These are phyloP conservation scores for Citrus unshiu DNA, from an alignment of 345 rosid species.

Conservation along the genomic window DNA sequence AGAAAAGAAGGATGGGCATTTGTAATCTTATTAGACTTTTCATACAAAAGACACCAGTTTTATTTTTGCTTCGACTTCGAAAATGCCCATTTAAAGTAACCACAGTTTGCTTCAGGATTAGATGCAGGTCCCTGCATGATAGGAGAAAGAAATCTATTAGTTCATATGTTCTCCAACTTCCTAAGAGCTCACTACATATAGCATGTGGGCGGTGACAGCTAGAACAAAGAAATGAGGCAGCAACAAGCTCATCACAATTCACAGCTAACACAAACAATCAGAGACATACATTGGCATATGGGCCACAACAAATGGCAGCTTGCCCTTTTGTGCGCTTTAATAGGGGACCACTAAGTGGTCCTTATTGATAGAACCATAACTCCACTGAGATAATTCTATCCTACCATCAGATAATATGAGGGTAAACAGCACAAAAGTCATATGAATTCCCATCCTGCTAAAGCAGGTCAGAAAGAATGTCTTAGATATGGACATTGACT, in stretches of 20 bases:
- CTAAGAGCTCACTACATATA: neutral
- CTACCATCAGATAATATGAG: neutral
- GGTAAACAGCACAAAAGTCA: neutral
- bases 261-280: neutral
- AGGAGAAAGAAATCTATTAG: neutral
- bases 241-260: no score
- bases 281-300: neutral
- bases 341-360: neutral
- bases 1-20: neutral
- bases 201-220: neutral
- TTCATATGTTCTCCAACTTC: neutral
- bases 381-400: neutral
- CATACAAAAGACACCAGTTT: neutral
- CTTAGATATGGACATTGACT: neutral
- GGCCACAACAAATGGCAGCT: neutral
- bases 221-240: neutral
- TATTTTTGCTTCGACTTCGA: conserved; percentile 36
- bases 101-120: conserved; percentile 89
- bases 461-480: neutral
- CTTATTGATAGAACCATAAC: neutral
- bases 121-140: conserved; percentile 81
- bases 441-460: neutral
- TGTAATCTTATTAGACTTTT: neutral
- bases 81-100: conserved; percentile 86
- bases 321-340: neutral